Evolutionary conservation across 371 early-diverging fungal species (phyloP), one percentile per base, ranked within the genome.

Genomic region (Dipsacomyces acuminosporus): DNA sequence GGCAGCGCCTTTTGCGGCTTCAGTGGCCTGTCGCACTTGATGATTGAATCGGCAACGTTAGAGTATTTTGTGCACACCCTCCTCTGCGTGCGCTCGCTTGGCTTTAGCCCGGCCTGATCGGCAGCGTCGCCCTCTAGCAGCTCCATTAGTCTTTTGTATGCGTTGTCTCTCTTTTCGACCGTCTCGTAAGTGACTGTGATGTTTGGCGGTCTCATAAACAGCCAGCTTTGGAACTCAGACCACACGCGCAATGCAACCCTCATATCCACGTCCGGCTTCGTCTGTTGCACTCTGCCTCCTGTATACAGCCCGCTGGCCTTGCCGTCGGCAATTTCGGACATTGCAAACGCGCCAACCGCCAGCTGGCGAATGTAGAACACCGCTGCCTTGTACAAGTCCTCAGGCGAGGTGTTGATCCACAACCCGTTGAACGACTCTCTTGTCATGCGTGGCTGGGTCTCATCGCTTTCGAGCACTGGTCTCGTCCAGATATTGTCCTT

Each of bases 201-300:
- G 4, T 30, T 21, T 17, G 43, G 57, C 43, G 19, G 13, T 11
- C 14, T 14, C 8, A 23, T 30, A 1, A 33, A 13, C n/a, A 51
- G 14, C 65, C 65, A 65, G 26, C 33, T 18, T 41, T 41, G 47
- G 36, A 59, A 65, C 48, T 65, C 65, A 3, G 45, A 26, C 56
- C 60, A 52, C 26, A 51, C 8, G 2, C 59, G 56, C 56, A 59
- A 18, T 3, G 56, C 55, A 8, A 51, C 4, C 20, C 33, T 20
- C 30, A 51, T n/a, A 21, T 44, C 51, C 34, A 56, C 51, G 50
- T 23, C 41, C 26, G n/a, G 58, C 14, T 13, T 23, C 36, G 22
- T 17, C 8, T 30, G 30, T 11, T 11, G 30, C 30, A 7, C 7
- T 11, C 11, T 11, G 11, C 30, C 17, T 1, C 15, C 24, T 6